Evolutionary conservation across 2,329 filamentous ascomycete genomes (phyloP).

Genomic region (Pestalotiopsis fici): DNA sequence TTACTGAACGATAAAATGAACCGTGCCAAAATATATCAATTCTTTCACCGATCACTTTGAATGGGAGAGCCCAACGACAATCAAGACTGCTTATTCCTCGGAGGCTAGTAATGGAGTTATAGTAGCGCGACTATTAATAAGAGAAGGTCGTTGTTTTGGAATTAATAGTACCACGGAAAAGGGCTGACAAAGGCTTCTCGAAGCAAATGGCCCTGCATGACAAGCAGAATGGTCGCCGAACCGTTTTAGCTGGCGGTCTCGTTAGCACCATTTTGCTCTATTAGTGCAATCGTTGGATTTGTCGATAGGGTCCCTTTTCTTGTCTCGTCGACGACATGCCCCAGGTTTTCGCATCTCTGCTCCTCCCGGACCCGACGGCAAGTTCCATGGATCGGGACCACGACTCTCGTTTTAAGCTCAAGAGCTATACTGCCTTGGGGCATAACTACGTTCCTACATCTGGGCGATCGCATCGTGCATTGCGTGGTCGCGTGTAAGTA

Average conservation of each 20-base stretch:
- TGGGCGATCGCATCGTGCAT: neutral
- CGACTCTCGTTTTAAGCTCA: neutral
- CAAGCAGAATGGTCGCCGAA: neutral
- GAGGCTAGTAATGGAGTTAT: neutral
- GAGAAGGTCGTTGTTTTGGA: neutral
- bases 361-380: neutral
- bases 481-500: neutral
- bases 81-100: neutral
- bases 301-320: too few species aligned
- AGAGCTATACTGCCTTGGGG: slow-evolving; percentile 1
- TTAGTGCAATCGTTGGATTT: too few species aligned
- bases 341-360: neutral
- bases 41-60: neutral
- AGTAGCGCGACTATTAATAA: neutral
- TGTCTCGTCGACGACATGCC: neutral
- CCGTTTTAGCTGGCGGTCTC: neutral
- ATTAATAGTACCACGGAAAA: neutral
- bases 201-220: slow-evolving; percentile 1
- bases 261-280: neutral
- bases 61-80: neutral
- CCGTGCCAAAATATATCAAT: neutral
- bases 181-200: neutral
- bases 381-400: neutral
- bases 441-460: neutral
- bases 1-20: neutral